Evolutionary conservation across 371 early-diverging fungal genomes (phyloP), one percentile per base, ranked within the genome.

Genomic region (Rhizopus sp.): DNA sequence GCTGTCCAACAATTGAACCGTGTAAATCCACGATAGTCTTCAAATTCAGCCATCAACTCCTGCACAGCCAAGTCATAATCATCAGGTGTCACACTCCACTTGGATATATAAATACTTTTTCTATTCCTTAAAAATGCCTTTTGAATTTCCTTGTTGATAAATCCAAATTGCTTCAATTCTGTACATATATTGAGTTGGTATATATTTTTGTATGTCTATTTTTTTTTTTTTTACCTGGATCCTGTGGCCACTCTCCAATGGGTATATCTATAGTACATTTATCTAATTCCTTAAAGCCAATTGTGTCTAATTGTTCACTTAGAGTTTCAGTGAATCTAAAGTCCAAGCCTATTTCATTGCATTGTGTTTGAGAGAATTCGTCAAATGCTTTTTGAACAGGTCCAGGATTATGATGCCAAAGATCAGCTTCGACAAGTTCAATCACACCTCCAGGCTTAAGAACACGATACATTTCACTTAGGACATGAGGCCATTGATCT

Each of bases 121-220:
- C 64, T 63, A 48, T 75, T 78, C 45, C 69, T 48, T 9, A 74
- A 50, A 30, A 51, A 68, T 7, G 73, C 68, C 42, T 73, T 75
- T 57, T 75, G 73, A 5, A 67, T 72, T 50, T 75, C 79, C 51
- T 75, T 72, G 52, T 78, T 75, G 33, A 78, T 78, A 54, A 78
- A 78, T 8, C 78, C 79, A 63, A 79, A 79, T 46, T 79, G 79
- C 41, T 79, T 79, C 8, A 79, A 58, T 50, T 79, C 79, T 75
- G 61, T 49, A n/a, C n/a, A n/a, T n/a, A 13, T 12, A 30, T 8
- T 15, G 10, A 53, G 33, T 15, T 42, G 34, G 16, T 45, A 17
- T 42, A 42, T 29, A 32, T 12, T 17, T 23, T 23, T 2, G 2
- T 23, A 23, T 23, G 2, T 23, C 23, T 23, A 1, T 23, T 23